These are phyloP conservation scores for Melampsora larici-populina DNA, from an alignment of 1,284 basidiomycete species.

Conservation along the genomic window DNA sequence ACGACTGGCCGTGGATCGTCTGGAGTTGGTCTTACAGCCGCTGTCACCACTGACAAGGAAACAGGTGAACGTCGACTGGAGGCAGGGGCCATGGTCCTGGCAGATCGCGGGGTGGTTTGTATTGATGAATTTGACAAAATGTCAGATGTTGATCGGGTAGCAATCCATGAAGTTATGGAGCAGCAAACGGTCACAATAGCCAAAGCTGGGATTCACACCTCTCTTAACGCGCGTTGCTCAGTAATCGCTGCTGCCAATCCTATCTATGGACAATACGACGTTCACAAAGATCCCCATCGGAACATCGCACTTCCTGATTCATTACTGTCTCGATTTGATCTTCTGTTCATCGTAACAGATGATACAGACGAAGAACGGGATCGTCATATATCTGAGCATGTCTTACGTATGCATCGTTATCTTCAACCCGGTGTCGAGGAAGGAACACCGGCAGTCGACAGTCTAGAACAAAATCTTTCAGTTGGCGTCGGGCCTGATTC, in stretches of 20 bases:
- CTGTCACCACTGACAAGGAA: slow-evolving; percentile 96
- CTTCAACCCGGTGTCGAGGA: slow-evolving; percentile 94
- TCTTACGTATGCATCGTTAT: slow-evolving; percentile 95
- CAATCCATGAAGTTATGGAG: slow-evolving; percentile 99
- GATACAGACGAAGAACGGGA: slow-evolving; percentile 94
- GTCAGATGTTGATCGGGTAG: slow-evolving; percentile 98
- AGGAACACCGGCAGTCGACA: slow-evolving; percentile 78
- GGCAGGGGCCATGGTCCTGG: slow-evolving; percentile 98
- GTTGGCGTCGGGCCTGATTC: slow-evolving; percentile 64
- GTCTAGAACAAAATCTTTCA: slow-evolving; percentile 76
- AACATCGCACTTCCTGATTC: slow-evolving; percentile 99
- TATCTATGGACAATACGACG: slow-evolving; percentile 99
- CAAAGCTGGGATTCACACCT: slow-evolving; percentile 98
- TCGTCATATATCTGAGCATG: slow-evolving; percentile 93
- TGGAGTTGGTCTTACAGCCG: slow-evolving; percentile 98
- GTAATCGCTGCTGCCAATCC: slow-evolving; percentile 98
- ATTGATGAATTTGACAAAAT: slow-evolving; percentile 99
- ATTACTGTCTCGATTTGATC: slow-evolving; percentile 95
- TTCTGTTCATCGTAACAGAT: slow-evolving; percentile 96
- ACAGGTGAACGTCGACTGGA: slow-evolving; percentile 90
- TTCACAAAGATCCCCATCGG: slow-evolving; percentile 98
- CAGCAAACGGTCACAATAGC: slow-evolving; percentile 95
- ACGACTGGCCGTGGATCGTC: slow-evolving; percentile 96
- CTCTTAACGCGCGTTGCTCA: slow-evolving; percentile 93
- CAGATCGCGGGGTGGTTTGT: slow-evolving; percentile 98